Evolutionary conservation across 2,329 filamentous ascomycete species (phyloP), one percentile per base, ranked within the genome.

Genomic region (Polytolypa hystricis): DNA sequence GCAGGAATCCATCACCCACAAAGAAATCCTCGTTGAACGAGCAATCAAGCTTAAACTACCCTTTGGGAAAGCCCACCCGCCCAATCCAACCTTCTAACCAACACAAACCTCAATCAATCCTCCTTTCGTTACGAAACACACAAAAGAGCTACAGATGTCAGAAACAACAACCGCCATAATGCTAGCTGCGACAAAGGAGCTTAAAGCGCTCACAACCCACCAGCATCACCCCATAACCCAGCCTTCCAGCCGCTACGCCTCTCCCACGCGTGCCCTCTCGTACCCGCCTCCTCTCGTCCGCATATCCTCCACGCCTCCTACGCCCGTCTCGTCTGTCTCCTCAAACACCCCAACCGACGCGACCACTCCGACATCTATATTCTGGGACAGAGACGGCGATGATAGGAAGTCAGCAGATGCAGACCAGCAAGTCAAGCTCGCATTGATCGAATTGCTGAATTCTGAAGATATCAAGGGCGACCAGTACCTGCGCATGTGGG

Each of bases 381-480:
- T 29, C 35, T 37, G 21, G 18, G 27, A 39, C 7, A 20, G 29
- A 12, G 30, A 41, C 14, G 10, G 27, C n/a, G 38, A 42, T 15
- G n/a, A n/a, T n/a, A n/a, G n/a, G n/a, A 44, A 39, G 26, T 43
- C 39, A 12, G 41, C 42, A 20, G 41, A 45, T 17, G 30, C 33
- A 15, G 44, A 47, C 18, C 42, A 43, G 16, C 44, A 45, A 32
- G 39, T 47, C 18, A 47, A 47, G 27, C 39, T 47, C 2, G 44
- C 42, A 4, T 19, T 47, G 26, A 47, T 39, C 10, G 42, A 44
- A 17, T 33, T 47, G 16, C 37, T 47, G 20, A 47, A 47, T 26
- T 47, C 39, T 27, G 34, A 35, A 2, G 25, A 41, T 14, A 42
- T 45, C 28, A 47, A 47, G 25, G 28, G 32, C 2, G 42, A 47